Base-by-base conservation (phyloP, 768 basidiomycete species). In the Trametes villosa region DNA sequence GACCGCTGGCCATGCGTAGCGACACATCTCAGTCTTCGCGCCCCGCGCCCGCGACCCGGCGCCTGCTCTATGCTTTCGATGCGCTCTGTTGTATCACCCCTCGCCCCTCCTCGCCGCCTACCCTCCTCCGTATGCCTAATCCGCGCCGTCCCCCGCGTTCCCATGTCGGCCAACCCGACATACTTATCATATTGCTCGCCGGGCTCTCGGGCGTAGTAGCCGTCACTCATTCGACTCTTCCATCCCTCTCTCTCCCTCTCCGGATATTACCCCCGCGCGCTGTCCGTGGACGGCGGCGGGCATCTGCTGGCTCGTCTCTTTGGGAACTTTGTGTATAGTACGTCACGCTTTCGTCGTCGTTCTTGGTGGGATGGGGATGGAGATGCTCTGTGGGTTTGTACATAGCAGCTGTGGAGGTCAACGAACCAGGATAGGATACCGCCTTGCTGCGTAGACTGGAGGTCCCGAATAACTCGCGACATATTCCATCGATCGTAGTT, bases 261-360 rank as follows among this genome's bases (percentile, higher is more conserved):
- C 26, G 20, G 13, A 12, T 22, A 22, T 6, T 15, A 36, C 15
- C 8, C 8, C 8, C 22, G 36, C 36, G 36, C 9, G 44, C 22
- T 45, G 8, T 26, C 22, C 44, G 8, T 22, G 22, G n/a, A n/a
- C n/a, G n/a, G n/a, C n/a, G n/a, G n/a, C n/a, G n/a, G n/a, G n/a
- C n/a, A n/a, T n/a, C n/a, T n/a, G n/a, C n/a, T n/a, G n/a, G n/a
- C 22, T 12, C 24, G 36, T 45, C 22, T 38, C 17, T 11, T 46
- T 33, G 44, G 54, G 54, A 36, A 55, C 54, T 46, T 55, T 46
- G 54, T 55, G 54, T 55, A 55, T 26, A 55, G 27, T 55, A 55
- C 15, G 24, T 9, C 22, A 26, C n/a, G 41, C 41, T 9, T 22
- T 22, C 41, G 20, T n/a, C 22, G 9, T 42, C 15, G 36, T 18